Base-by-base conservation (phyloP, 192 early-diverging fungal species). In the Chytriomyces sp. region DNA sequence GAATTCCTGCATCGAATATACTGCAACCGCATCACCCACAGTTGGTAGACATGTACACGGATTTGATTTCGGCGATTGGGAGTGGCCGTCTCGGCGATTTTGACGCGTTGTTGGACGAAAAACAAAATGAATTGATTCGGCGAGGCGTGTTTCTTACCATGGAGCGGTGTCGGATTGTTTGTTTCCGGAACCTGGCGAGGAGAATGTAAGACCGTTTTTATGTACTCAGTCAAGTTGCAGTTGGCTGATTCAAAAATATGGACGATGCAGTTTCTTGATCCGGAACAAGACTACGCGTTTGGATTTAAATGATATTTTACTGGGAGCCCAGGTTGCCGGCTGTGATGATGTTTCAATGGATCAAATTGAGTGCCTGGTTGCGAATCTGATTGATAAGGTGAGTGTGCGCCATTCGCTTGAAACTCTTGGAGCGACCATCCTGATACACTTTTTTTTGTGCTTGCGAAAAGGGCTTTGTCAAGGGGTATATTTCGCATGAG, bases 341-440 rank as follows among this genome's bases (percentile, higher is more conserved):
- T 68, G 61, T 0, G 61, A 88, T 6, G 61, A 84, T 26, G 74
- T 89, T 1, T 90, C 90, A 16, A 62, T 89, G 46, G 89, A 89
- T 13, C 94, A 97, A 66, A 91, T 95, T 6, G 94, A 93, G 76
- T 94, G 95, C 76, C 89, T 93, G 66, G 79, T 99, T 45, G 96
- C 95, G 3, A 92, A 92, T 69, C 91, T 97, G 92, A 93, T 99
- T 53, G 90, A 89, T 79, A 93, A 92, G 85, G 92, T 93, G 84
- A 66, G 71, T 63, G n/a, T 9, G 24, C 47, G 62, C 35, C 8
- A 28, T 72, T 16, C 24, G 3, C 2, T 23, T 35, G 5, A 5
- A 47, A 3, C 5, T 3, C 9, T 23, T 68, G 18, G 5, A 18
- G 48, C 13, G 7, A 2, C 46, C 2, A n/a, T 5, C 10, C 13